Base-by-base conservation (phyloP, 2,329 filamentous ascomycete genomes). In the Aspergillus bombycis region DNA sequence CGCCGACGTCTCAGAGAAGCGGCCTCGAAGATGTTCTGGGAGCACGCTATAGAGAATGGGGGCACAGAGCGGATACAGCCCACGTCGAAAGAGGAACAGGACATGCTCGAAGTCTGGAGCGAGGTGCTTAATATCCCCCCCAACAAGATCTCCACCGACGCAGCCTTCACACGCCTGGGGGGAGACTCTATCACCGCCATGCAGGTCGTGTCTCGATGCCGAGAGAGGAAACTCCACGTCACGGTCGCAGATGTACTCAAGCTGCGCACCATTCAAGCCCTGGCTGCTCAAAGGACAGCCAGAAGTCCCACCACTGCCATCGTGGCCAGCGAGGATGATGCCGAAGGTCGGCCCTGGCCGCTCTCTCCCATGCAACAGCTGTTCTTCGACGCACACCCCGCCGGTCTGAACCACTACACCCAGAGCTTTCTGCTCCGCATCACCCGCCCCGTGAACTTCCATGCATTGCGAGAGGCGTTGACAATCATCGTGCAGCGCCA, bases 301-400 rank as follows among this genome's bases (percentile, higher is more conserved):
- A 28, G 0, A 28, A 28, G 26, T 28, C 26, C 26, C 26, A 28
- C 26, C 26, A 28, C 26, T 28, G 26, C 26, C 26, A 28, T 28
- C 26, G 26, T 28, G 26, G 26, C 26, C 26, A 3, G 26, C 26
- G 26, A 28, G 26, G 26, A 28, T 28, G 26, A 28, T 28, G 26
- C 26, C 26, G 26, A 16, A n/a, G 19, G 6, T n/a, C 4, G 21
- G 19, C n/a, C 54, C 21, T 32, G 14, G 32, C 4, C 10, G 10
- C 65, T 74, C 11, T 66, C 70, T 8, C 70, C 72, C 2, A 72
- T 74, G 11, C 72, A 74, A 50, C 62, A 67, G 43, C 59, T 67
- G 14, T 70, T 66, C 50, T 72, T 72, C 34, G 48, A 69, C 11
- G 26, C 53, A 7, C 43, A 57, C 50, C 32, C 41, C 11, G 59